Evolutionary conservation across 2,329 filamentous ascomycete species (phyloP).

Genomic region (Escovopsis weberi): DNA sequence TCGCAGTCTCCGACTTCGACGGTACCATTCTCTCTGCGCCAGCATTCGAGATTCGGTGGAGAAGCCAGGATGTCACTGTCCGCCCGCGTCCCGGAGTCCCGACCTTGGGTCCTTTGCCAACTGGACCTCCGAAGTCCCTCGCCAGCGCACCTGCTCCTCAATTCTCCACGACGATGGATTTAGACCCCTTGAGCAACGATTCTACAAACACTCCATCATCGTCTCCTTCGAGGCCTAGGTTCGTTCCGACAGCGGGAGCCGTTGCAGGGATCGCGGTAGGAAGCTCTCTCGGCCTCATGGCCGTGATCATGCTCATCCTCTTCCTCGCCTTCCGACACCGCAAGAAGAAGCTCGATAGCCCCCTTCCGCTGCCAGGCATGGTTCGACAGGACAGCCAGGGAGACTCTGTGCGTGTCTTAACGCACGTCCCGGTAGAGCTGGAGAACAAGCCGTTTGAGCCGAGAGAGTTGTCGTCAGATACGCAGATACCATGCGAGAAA

Average conservation of each 20-base stretch:
- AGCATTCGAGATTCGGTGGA: slow-evolving; percentile 18
- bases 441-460: slow-evolving; percentile 5
- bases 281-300: slow-evolving; percentile 3
- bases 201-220: too few species aligned
- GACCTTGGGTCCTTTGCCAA: not conserved
- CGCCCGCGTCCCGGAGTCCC: not conserved
- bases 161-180: not conserved
- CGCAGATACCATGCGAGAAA: not conserved
- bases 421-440: slow-evolving; percentile 3
- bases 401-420: not conserved
- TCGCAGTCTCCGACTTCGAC: slow-evolving; percentile 9
- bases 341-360: not conserved
- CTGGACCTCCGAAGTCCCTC: not conserved
- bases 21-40: slow-evolving; percentile 13
- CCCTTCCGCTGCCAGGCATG: slow-evolving; percentile 2
- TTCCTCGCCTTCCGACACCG: not conserved
- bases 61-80: slow-evolving; percentile 8
- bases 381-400: not conserved
- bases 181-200: too few species aligned
- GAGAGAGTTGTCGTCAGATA: slow-evolving; percentile 4
- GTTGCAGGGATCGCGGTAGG: slow-evolving; percentile 9
- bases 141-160: not conserved
- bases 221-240: not conserved
- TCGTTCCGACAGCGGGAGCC: slow-evolving; percentile 1
- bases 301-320: not conserved